Evolutionary conservation across 805 yeast species (phyloP).

Genomic region (Blastobotrys americana): DNA sequence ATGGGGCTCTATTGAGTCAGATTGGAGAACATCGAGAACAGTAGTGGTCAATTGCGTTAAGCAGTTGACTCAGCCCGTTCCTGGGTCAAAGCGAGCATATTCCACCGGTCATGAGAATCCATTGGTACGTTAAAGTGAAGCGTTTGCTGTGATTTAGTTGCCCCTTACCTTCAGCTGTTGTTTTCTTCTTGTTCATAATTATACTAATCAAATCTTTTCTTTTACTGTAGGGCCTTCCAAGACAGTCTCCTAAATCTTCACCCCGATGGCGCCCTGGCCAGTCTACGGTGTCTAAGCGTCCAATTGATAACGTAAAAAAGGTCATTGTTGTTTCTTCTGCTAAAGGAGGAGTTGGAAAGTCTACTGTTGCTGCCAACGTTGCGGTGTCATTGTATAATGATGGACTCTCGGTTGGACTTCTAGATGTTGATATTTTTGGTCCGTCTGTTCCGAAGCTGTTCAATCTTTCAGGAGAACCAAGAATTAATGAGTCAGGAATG

Average conservation of each 20-base stretch:
- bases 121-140: conserved; percentile 36
- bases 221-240: conserved; percentile 44
- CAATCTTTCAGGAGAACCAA: conserved; percentile 63
- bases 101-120: conserved; percentile 44
- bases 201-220: conserved; percentile 19
- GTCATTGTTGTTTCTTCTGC: conserved; percentile 66
- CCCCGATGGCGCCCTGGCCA: conserved; percentile 50
- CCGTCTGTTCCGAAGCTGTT: conserved; percentile 74
- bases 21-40: conserved; percentile 28
- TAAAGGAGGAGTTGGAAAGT: conserved; percentile 78
- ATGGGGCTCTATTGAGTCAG: conserved; percentile 24
- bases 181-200: neutral
- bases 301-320: conserved; percentile 53
- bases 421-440: conserved; percentile 80
- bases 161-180: neutral
- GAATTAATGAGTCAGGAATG: conserved; percentile 44
- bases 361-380: conserved; percentile 60
- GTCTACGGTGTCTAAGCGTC: conserved; percentile 30
- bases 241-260: conserved; percentile 16
- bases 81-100: conserved; percentile 23
- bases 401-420: conserved; percentile 56
- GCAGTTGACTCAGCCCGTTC: conserved; percentile 13
- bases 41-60: conserved; percentile 24
- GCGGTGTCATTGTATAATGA: conserved; percentile 52
- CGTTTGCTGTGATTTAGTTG: neutral